Evolutionary conservation across 805 yeast genomes (phyloP), one percentile per base, ranked within the genome.

Genomic region (Yamadazyma scolyti): DNA sequence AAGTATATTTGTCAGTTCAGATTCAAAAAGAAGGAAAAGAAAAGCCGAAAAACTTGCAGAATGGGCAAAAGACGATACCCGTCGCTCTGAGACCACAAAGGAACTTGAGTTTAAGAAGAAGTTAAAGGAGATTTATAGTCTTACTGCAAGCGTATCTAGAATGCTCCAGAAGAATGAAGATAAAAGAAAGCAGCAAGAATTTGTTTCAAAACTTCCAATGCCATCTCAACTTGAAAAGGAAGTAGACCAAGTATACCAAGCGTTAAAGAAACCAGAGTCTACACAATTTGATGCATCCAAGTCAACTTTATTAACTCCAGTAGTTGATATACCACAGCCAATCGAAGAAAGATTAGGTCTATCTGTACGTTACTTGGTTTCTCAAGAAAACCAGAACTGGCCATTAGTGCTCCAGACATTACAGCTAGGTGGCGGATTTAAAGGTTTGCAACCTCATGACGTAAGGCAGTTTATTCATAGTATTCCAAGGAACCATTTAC

Each of bases 341-440:
- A 52, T 75, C 8, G 31, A 49, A 9, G 57, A 55, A 3, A 54
- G 56, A 20, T 42, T 75, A 6, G 71, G 69, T 0, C 56, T 65
- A 9, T 52, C 73, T 0, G 43, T 65, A 3, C 62, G 58, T 29
- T 60, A 52, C 39, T 56, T 74, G 20, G 58, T 65, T 1, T 52
- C 61, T 13, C 48, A 56, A 28, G 54, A 59, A 13, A 44, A 55
- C 18, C 71, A 68, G 33, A 61, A 73, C 42, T 75, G 79, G 79
- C 47, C 47, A 2, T 54, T 73, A 25, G 73, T 72, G 9, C 44
- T 75, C 8, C 54, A 60, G 9, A 66, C 61, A 29, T 51, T 66
- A 18, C 39, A 50, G 11, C 37, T 39, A 2, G 47, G 52, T 4
- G 63, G 61, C 1, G 76, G 75, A 0, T 53, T 71, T 16, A 23